Evolutionary conservation across 1,284 basidiomycete genomes (phyloP).

Genomic region (Puccinia polysora): DNA sequence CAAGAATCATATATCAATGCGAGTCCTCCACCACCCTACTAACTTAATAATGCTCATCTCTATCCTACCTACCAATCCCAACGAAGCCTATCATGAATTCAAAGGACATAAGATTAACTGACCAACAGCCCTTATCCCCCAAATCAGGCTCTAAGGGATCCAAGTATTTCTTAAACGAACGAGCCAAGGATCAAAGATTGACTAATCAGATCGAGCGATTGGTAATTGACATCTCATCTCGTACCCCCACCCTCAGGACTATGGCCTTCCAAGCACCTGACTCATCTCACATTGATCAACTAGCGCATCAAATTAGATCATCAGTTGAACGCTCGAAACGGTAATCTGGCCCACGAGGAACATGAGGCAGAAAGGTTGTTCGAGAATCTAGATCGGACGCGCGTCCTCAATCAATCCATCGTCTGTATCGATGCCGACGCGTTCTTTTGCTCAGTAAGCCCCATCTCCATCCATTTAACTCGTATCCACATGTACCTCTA

Average conservation of each 20-base stretch:
- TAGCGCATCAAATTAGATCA: background rate
- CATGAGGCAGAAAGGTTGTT: background rate
- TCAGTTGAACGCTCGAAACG: background rate
- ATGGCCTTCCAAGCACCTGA: background rate
- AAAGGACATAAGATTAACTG: no score
- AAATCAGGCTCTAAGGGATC: conserved; percentile 49
- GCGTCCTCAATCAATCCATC: conserved; percentile 17
- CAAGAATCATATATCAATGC: conserved; percentile 9
- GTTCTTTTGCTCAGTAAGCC: conserved; percentile 26
- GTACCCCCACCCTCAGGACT: background rate
- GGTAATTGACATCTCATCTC: background rate
- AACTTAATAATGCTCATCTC: background rate
- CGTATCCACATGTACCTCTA: background rate
- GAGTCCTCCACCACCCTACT: background rate
- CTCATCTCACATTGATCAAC: background rate
- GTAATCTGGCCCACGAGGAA: background rate
- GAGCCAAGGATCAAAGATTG: conserved; percentile 49
- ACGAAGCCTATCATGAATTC: no score
- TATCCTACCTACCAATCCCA: conserved; percentile 6
- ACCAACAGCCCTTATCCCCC: no score
- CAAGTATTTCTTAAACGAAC: conserved; percentile 52
- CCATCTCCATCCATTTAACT: background rate
- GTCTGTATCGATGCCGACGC: conserved; percentile 27
- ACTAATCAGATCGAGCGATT: conserved; percentile 47
- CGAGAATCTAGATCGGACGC: background rate